Base-by-base conservation (phyloP, 495 filamentous ascomycete species). In the Bathelium albidoporum region DNA sequence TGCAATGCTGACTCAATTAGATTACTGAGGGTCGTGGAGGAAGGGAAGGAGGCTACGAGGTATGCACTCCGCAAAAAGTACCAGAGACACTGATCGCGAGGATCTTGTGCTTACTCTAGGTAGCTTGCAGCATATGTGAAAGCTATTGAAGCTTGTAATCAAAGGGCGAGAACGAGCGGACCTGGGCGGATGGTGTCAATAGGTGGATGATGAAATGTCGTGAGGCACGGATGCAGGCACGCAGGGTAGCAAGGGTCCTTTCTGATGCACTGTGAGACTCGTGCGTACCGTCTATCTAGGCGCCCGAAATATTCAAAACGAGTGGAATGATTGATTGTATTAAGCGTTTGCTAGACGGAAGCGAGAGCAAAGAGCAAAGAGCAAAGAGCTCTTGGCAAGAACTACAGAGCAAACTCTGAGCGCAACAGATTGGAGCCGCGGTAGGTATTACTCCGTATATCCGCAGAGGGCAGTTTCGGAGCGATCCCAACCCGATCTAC, bases 151-250 rank as follows among this genome's bases (percentile, higher is more conserved):
- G n/a, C n/a, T n/a, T n/a, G n/a, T n/a, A n/a, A n/a, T 39, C 34
- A 39, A 39, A 14, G 34, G 34, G 29, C 11, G 5, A 55, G 44
- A 49, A 29, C 24, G n/a, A 55, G 24, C 49, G 49, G 49, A 28
- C 24, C 5, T 7, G 49, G 24, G 49, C 49, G 49, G 49, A 29
- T 28, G 24, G 29, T 55, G 49, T 55, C 7, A 24, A 20, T 55
- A 55, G 20, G 22, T 55, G 49, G 49, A 55, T 55, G 24, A 55
- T 55, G 49, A 29, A 55, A 55, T 55, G 49, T 29, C 29, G 49
- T n/a, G 49, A 55, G 49, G 49, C 49, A 55, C 49, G 24, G 49
- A 55, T 55, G 49, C 49, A 55, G 49, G 24, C 22, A 55, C 29
- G 49, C 49, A 55, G 49, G 49, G 34, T 39, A 39, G 34, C 34